Conservation (phyloP, 2,329 filamentous ascomycete species). For the Sarocladium oryzae region DNA sequence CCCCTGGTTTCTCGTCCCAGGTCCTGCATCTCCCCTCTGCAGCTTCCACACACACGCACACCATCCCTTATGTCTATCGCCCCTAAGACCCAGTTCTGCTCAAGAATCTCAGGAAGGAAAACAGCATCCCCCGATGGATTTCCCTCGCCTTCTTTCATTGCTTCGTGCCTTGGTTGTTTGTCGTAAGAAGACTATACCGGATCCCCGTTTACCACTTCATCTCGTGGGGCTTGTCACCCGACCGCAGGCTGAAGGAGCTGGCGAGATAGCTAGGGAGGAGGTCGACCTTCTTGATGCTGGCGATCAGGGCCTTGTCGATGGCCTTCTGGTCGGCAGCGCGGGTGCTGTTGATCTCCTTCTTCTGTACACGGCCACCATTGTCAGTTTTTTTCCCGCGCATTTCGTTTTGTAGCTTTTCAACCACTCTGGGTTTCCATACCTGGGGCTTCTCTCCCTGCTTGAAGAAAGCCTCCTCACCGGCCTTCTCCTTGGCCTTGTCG, state of each 20-base stretch:
- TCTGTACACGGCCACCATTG: constrained; percentile 48
- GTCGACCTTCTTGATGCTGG: constrained; percentile 97
- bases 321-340: constrained; percentile 97
- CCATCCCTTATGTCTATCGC: constrained; percentile 9
- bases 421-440: constrained; percentile 60
- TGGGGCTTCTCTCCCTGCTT: constrained; percentile 97
- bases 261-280: constrained; percentile 89
- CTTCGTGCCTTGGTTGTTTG: constrained; percentile 14
- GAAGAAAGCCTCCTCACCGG: constrained; percentile 98
- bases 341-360: constrained; percentile 91
- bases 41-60: constrained; percentile 15
- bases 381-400: too few species aligned
- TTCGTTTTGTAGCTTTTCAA: too few species aligned
- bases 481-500: constrained; percentile 94
- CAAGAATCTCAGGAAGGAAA: neutral
- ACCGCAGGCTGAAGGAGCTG: constrained; percentile 96
- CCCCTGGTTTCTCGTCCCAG: constrained; percentile 1
- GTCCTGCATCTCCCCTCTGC: neutral
- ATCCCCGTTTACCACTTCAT: constrained; percentile 83
- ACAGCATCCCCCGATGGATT: neutral
- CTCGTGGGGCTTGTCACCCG: constrained; percentile 99
- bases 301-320: constrained; percentile 91
- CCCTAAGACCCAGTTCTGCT: neutral
- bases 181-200: constrained; percentile 16
- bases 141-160: constrained; percentile 20